phyloP scores from a whole-genome alignment of 2,329 filamentous ascomycete species.

The Ophiognomonia clavigignenti-juglandacearum region DNA sequence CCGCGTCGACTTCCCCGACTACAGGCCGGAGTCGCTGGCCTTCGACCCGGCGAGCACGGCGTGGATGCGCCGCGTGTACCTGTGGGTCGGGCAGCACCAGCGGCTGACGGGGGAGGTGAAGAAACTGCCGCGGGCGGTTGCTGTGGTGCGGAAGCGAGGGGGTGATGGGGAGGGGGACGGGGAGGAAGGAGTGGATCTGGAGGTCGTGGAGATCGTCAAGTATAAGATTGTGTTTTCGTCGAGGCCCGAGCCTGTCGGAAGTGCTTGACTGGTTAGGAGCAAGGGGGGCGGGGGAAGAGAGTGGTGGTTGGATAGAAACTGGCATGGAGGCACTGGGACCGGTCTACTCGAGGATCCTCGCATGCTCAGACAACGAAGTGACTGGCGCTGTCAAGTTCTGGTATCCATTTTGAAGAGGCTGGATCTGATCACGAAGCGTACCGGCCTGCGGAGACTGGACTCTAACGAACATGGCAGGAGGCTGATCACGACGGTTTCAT shows the following conservation, averaged over 20 bases:
- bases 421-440: too few species aligned
- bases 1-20: conserved; percentile 46
- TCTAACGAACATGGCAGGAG: too few species aligned
- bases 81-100: conserved; percentile 87
- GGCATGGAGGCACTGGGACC: too few species aligned
- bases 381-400: too few species aligned
- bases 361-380: too few species aligned
- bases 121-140: conserved; percentile 74
- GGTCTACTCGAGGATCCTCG: too few species aligned
- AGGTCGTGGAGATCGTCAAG: conserved; percentile 82
- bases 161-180: conserved; percentile 44
- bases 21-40: conserved; percentile 44
- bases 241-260: conserved; percentile 80
- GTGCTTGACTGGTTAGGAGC: neutral
- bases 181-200: conserved; percentile 54
- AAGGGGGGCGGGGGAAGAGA: too few species aligned
- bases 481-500: too few species aligned
- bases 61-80: conserved; percentile 88
- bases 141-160: conserved; percentile 62
- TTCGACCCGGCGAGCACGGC: conserved; percentile 47
- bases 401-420: too few species aligned
- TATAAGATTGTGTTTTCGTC: conserved; percentile 82
- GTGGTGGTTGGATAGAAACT: too few species aligned
- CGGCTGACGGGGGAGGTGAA: conserved; percentile 85
- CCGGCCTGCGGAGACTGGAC: too few species aligned